Evolutionary conservation across 345 rosid genomes (phyloP), one percentile per base, ranked within the genome.

Genomic region (Raphanus raphanistrum): DNA sequence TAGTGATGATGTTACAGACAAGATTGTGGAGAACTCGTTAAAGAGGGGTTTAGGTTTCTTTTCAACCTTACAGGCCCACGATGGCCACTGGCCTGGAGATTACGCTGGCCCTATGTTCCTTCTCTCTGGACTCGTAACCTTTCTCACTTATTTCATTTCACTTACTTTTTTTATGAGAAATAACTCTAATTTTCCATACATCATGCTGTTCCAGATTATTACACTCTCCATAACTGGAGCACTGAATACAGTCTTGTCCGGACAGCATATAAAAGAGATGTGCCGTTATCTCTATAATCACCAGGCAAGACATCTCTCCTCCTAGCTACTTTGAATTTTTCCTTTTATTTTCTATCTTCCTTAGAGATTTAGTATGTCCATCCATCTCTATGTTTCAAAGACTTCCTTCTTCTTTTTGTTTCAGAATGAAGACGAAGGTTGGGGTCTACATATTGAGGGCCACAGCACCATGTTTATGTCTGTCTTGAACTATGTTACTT

Each of bases 1-100:
- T 55, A 45, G 72, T 4, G 98, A 94, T 58, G 43, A 84, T 60
- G 76, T 90, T 38, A 84, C 96, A 0, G 91, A 88, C 66, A 89
- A 85, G 77, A 83, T 77, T 45, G 92, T 94, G 68, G 83, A 80
- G 1, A 66, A 31, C 62, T 82, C 92, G 4, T 80, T 92, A 67
- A 85, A 82, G 80, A 92, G 92, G 83, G 94, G 90, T 67, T 3
- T 95, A 77, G 82, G 75, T 80, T 90, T 84, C 81, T 82, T 88
- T 84, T 90, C 99, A 60, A 82, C 87, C 41, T 72, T 92, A 43
- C 98, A 92, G 82, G 97, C 96, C 1, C 85, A 88, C 45, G 99
- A 95, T 61, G 99, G 97, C 36, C 98, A 95, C 74, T 95, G 99
- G 98, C 94, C 96, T 1, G 98, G 98, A n/a, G 99, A 94, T 84